Percentiles rank a stretch among this genome's conserved stretches.
phyloP scores from a whole-genome alignment of 2,329 filamentous ascomycete genomes.

The Apiospora arundinis region DNA sequence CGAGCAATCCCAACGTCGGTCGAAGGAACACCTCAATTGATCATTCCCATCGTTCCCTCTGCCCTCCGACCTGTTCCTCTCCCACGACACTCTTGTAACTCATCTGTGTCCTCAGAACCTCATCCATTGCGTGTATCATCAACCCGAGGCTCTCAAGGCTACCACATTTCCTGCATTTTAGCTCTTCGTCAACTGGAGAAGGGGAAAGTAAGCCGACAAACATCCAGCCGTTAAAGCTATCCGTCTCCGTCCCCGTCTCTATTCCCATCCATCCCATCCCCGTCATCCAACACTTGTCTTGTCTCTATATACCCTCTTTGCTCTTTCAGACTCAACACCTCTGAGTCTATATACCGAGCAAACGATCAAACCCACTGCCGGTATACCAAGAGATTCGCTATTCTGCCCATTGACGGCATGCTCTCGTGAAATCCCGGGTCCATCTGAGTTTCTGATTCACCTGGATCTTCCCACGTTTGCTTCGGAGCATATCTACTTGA shows the following conservation, averaged over 20 bases:
- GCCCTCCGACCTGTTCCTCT: slow-evolving; percentile 2
- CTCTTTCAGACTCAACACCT: neutral
- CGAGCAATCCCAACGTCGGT: slow-evolving; percentile 13
- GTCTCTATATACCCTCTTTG: neutral
- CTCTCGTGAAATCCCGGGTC: neutral
- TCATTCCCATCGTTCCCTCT: slow-evolving; percentile 14
- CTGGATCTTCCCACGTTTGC: slow-evolving; percentile 17
- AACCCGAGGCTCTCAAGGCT: slow-evolving; percentile 15
- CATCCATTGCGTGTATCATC: slow-evolving; percentile 1
- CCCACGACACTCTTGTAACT: slow-evolving; percentile 7
- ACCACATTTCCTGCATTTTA: slow-evolving; percentile 1
- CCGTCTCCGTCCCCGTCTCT: neutral
- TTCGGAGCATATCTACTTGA: neutral
- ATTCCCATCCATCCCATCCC: neutral
- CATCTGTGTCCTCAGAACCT: slow-evolving; percentile 13
- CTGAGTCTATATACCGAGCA: slow-evolving; percentile 7
- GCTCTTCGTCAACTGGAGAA: neutral
- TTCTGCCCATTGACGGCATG: neutral
- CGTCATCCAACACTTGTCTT: neutral
- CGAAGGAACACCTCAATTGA: slow-evolving; percentile 14
- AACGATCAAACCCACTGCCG: neutral
- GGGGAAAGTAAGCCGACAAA: neutral
- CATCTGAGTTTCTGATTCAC: slow-evolving; percentile 8
- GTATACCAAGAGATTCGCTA: neutral
- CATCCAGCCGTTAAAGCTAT: slow-evolving; percentile 14